Evolutionary conservation across 148 eudicot species (phyloP).

Genomic region (Vaccinium vitisidaea): DNA sequence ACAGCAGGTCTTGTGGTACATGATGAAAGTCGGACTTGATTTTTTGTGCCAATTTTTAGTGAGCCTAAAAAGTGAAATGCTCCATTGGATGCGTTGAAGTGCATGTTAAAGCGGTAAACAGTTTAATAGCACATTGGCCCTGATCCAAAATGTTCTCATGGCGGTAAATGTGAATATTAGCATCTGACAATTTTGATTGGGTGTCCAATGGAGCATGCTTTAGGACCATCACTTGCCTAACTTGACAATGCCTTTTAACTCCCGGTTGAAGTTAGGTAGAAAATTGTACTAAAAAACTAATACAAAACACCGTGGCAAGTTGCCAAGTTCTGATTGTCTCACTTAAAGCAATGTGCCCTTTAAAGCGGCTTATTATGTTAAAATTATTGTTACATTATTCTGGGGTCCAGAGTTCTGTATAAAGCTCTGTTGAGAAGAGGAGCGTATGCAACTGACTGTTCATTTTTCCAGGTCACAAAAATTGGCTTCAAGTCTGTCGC

Average conservation of each 20-base stretch:
- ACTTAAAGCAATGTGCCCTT: background rate
- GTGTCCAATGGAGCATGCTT: background rate
- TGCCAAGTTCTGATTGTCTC: background rate
- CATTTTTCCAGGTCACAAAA: constrained; percentile 36
- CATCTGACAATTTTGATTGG: background rate
- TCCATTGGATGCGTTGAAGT: background rate
- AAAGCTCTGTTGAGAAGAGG: background rate
- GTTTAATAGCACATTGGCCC: no score
- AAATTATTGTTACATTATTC: background rate
- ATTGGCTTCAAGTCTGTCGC: constrained; percentile 74
- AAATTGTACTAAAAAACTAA: background rate
- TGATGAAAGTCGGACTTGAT: background rate
- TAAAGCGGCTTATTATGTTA: background rate
- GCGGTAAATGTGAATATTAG: background rate
- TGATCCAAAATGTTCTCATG: no score
- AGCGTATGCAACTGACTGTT: background rate
- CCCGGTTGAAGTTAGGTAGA: background rate
- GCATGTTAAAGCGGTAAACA: background rate
- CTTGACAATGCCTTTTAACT: no score
- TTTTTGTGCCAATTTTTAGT: background rate
- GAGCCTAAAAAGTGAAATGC: background rate
- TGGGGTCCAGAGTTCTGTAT: background rate
- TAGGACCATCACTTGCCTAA: no score
- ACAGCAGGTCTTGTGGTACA: background rate
- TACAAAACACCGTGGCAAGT: background rate